These are phyloP conservation scores for Heliamphora pulchella DNA, from an alignment of 179 eudicot genomes.

Conservation along the genomic window DNA sequence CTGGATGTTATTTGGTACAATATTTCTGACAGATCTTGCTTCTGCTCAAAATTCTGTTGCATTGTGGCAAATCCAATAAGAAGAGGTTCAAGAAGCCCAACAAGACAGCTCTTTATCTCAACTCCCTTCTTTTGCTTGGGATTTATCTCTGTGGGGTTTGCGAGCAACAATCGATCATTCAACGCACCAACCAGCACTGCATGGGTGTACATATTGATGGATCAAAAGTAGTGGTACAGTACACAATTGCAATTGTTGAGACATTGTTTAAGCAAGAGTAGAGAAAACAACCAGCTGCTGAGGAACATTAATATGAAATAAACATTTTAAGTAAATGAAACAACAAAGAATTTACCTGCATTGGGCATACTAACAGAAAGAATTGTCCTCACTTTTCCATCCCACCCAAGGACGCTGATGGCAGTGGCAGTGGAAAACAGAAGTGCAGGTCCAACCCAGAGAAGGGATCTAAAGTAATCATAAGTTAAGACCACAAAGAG, in stretches of 20 bases:
- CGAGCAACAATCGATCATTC: conserved; percentile 86
- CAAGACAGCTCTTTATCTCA: conserved; percentile 87
- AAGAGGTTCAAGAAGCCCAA: conserved; percentile 95
- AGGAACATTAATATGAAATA: conserved; percentile 10
- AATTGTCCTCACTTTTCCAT: conserved; percentile 89
- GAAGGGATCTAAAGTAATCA: conserved; percentile 78
- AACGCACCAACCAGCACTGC: conserved; percentile 91
- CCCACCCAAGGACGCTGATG: conserved; percentile 91
- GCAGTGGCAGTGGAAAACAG: conserved; percentile 87
- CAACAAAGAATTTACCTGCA: conserved; percentile 46
- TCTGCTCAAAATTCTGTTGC: conserved; percentile 93
- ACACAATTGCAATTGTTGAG: neutral
- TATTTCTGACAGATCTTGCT: conserved; percentile 87
- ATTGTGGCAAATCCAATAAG: conserved; percentile 81
- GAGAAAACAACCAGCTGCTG: neutral
- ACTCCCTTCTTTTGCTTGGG: conserved; percentile 82
- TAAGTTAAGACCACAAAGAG: conserved; percentile 41
- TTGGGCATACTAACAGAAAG: conserved; percentile 77
- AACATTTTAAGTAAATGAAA: conserved; percentile 4
- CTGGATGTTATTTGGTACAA: conserved; percentile 95
- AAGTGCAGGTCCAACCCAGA: conserved; percentile 98
- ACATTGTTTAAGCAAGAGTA: conserved; percentile 2
- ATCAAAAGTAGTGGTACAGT: conserved; percentile 5
- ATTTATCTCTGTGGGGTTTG: conserved; percentile 77
- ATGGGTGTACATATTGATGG: conserved; percentile 16